Evolutionary conservation across 2,329 filamentous ascomycete species (phyloP).

Genomic region (Myriangium duriaei): DNA sequence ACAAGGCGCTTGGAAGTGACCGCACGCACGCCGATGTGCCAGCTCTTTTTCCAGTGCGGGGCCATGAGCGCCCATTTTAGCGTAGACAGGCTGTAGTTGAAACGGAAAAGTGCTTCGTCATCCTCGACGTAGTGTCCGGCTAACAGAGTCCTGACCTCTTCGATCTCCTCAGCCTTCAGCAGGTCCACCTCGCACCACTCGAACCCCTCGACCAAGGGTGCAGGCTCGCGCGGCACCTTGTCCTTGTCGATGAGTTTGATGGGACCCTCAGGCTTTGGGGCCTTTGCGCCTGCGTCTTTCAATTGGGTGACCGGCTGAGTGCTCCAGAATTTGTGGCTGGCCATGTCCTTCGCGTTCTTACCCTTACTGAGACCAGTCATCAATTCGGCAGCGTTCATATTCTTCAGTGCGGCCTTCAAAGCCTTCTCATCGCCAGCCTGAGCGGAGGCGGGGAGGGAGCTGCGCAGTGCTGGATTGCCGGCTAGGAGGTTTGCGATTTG

Average conservation of each 20-base stretch:
- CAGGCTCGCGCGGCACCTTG: conserved; percentile 64
- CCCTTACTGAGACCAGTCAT: conserved; percentile 66
- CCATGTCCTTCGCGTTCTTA: conserved; percentile 94
- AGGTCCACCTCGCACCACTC: conserved; percentile 92
- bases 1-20: conserved; percentile 74
- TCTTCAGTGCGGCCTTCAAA: conserved; percentile 40
- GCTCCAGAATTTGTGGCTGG: conserved; percentile 95
- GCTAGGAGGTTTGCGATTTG: conserved; percentile 11
- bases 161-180: conserved; percentile 60
- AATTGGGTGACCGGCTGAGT: conserved; percentile 74
- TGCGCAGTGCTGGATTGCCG: conserved; percentile 11
- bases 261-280: conserved; percentile 60
- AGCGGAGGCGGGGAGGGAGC: conserved; percentile 6
- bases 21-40: conserved; percentile 89
- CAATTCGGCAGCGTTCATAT: conserved; percentile 56
- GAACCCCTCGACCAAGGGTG: conserved; percentile 66
- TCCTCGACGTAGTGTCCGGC: conserved; percentile 96
- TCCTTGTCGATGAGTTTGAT: conserved; percentile 70
- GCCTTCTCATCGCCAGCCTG: conserved; percentile 6
- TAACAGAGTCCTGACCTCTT: conserved; percentile 84
- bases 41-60: conserved; percentile 84
- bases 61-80: conserved; percentile 91
- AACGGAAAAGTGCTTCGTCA: conserved; percentile 91
- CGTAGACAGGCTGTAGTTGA: conserved; percentile 85
- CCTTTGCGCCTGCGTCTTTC: conserved; percentile 24